Percentiles rank a stretch among this genome's conserved stretches.
Conservation (phyloP, 371 early-diverging fungal species). For the Apophysomyces ossiformis region DNA sequence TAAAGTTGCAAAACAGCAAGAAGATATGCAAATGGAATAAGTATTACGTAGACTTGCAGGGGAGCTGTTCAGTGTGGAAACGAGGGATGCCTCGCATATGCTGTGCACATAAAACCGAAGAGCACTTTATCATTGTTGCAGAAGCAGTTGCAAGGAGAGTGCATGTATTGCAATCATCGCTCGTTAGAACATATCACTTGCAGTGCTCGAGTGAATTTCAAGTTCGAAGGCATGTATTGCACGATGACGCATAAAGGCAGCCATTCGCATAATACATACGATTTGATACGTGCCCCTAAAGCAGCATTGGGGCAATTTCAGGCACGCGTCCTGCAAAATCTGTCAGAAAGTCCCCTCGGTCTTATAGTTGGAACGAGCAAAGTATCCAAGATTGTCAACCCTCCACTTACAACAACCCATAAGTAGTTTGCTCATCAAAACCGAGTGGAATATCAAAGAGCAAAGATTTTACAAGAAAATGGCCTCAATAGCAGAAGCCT, state of each 20-base stretch:
- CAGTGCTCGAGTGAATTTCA: not conserved
- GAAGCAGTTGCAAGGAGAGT: not conserved
- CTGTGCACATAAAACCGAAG: not conserved
- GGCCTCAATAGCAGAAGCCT: not conserved
- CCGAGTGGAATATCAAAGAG: not conserved
- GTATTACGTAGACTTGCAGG: not conserved
- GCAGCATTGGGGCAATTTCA: not conserved
- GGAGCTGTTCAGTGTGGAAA: not conserved
- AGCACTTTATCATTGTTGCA: not conserved
- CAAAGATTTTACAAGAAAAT: not conserved
- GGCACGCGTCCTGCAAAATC: not conserved
- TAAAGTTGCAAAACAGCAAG: conserved; percentile 22
- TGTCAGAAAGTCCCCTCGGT: not conserved
- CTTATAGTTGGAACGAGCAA: not conserved
- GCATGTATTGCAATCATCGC: not conserved
- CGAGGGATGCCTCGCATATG: not conserved
- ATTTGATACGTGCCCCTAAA: not conserved
- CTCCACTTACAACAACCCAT: not conserved
- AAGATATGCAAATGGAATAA: not conserved
- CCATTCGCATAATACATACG: not conserved
- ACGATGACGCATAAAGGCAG: not conserved
- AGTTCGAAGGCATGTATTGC: not conserved
- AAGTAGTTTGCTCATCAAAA: not conserved
- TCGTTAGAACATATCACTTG: not conserved
- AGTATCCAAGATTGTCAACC: not conserved